These are phyloP conservation scores for Endocladia muricata DNA, from an alignment of 31 red algal species.

Conservation along the genomic window DNA sequence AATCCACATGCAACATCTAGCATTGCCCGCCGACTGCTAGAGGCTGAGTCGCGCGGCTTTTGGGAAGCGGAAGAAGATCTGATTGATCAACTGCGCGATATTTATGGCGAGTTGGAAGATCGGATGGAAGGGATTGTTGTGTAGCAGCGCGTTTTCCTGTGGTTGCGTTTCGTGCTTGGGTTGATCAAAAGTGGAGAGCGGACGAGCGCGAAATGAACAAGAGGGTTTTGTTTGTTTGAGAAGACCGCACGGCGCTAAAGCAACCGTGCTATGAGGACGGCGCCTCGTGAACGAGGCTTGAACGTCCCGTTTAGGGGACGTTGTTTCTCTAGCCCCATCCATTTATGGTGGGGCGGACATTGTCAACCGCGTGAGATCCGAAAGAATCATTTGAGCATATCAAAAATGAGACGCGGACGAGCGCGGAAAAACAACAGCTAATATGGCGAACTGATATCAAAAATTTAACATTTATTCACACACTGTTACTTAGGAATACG, in stretches of 20 bases:
- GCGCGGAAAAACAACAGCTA: too few species aligned
- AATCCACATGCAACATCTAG: conserved; percentile 70
- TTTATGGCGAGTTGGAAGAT: conserved; percentile 73
- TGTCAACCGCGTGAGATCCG: too few species aligned
- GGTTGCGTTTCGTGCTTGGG: background rate
- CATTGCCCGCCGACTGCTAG: conserved; percentile 66
- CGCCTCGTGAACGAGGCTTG: background rate
- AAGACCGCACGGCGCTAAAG: background rate
- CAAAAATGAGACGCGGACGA: too few species aligned
- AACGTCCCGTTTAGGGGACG: background rate
- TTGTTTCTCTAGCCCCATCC: too few species aligned
- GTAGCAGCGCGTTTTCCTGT: background rate
- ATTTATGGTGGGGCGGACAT: too few species aligned
- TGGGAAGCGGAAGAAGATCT: conserved; percentile 72
- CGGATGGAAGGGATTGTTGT: conserved; percentile 66
- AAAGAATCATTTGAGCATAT: too few species aligned
- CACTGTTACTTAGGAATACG: too few species aligned
- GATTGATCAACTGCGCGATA: conserved; percentile 50
- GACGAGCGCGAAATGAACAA: too few species aligned
- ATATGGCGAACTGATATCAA: too few species aligned
- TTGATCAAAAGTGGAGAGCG: background rate
- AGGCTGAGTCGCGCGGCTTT: conserved; percentile 68
- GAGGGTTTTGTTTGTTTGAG: too few species aligned
- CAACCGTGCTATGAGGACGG: background rate
- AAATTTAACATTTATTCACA: too few species aligned